Percentiles rank a stretch among this genome's conserved stretches.
Conservation (phyloP, 805 yeast genomes). For the Cyberlindnera maclurae region DNA sequence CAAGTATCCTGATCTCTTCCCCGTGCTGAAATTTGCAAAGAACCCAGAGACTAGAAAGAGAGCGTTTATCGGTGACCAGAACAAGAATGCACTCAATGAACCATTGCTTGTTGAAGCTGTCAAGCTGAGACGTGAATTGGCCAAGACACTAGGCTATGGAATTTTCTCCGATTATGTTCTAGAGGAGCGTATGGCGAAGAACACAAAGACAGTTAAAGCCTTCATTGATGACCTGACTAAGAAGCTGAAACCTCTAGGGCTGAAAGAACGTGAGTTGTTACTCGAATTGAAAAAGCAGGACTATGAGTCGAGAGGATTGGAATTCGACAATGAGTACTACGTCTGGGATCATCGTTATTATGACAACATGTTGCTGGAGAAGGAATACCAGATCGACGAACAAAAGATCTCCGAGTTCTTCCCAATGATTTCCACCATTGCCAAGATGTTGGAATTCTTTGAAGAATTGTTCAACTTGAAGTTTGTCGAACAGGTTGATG, state of each 20-base stretch:
- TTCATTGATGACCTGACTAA: constrained; percentile 57
- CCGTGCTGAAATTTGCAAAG: constrained; percentile 69
- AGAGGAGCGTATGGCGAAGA: constrained; percentile 78
- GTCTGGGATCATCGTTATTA: constrained; percentile 74
- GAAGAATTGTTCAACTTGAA: constrained; percentile 63
- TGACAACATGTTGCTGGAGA: constrained; percentile 57
- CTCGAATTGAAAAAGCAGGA: constrained; percentile 48
- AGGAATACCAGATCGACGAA: constrained; percentile 65
- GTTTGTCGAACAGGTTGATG: constrained; percentile 41
- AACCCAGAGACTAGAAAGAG: constrained; percentile 55
- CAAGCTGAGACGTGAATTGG: constrained; percentile 52
- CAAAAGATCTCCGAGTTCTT: constrained; percentile 69
- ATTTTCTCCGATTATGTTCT: constrained; percentile 64
- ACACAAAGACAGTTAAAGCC: constrained; percentile 46
- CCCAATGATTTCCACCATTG: constrained; percentile 62
- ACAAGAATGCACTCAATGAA: constrained; percentile 60
- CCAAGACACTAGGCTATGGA: constrained; percentile 56
- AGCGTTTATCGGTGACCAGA: constrained; percentile 62
- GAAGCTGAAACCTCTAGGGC: constrained; percentile 55
- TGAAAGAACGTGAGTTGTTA: constrained; percentile 43
- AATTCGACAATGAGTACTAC: constrained; percentile 37
- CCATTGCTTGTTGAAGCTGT: constrained; percentile 54
- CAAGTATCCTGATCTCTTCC: constrained; percentile 75
- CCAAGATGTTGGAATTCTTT: constrained; percentile 64
- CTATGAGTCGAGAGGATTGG: constrained; percentile 36